phyloP scores from a whole-genome alignment of 108 stramenopile genomes.

The Fragilaria crotonensis region DNA sequence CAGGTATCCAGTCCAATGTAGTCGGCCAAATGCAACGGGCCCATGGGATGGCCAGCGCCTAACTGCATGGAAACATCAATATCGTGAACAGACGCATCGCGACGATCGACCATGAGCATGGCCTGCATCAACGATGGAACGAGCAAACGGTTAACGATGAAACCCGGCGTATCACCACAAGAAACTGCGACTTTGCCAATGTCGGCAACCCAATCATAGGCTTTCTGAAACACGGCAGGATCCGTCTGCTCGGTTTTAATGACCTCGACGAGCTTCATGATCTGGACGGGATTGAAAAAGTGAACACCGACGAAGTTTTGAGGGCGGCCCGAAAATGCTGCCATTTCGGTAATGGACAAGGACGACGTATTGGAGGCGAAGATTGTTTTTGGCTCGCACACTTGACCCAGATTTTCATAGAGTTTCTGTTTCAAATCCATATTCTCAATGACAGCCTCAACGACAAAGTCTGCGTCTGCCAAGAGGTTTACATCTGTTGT shows the following conservation, averaged over 20 bases:
- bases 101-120: slow-evolving; percentile 90
- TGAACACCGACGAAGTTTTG: slow-evolving; percentile 96
- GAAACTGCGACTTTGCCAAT: slow-evolving; percentile 90
- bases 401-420: slow-evolving; percentile 67
- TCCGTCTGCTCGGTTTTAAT: slow-evolving; percentile 86
- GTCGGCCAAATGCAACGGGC: slow-evolving; percentile 88
- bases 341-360: slow-evolving; percentile 87
- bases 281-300: slow-evolving; percentile 97
- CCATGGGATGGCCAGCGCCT: slow-evolving; percentile 99
- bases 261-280: slow-evolving; percentile 97
- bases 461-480: slow-evolving; percentile 77
- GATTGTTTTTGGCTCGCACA: slow-evolving; percentile 78
- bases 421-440: slow-evolving; percentile 85
- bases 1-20: slow-evolving; percentile 96
- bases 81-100: slow-evolving; percentile 87
- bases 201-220: slow-evolving; percentile 61
- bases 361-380: slow-evolving; percentile 95
- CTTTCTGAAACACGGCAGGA: slow-evolving; percentile 73
- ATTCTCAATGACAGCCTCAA: slow-evolving; percentile 96
- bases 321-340: slow-evolving; percentile 80
- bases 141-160: slow-evolving; percentile 97
- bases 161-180: slow-evolving; percentile 96
- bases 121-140: slow-evolving; percentile 89
- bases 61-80: slow-evolving; percentile 96
- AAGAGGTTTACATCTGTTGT: slow-evolving; percentile 79